Conservation (phyloP, 2,329 filamentous ascomycete species). For the Fusarium tanahbumbuense region DNA sequence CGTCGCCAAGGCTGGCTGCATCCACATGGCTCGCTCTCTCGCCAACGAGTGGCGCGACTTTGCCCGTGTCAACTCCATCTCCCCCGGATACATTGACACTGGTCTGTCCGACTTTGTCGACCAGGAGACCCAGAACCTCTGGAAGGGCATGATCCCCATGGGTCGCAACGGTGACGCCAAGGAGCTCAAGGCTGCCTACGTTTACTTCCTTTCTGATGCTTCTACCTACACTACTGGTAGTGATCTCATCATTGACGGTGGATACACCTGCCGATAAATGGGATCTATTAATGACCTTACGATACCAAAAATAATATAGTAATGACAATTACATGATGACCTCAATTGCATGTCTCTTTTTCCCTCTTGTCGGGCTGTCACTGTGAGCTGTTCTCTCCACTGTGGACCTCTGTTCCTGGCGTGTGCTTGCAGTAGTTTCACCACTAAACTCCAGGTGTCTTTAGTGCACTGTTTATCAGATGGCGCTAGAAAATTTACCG, state of each 20-base stretch:
- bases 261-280: slow-evolving; percentile 65
- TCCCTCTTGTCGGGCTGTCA: too few relatives aligned
- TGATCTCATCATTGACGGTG: slow-evolving; percentile 78
- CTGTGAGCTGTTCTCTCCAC: background rate
- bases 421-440: slow-evolving; percentile 13
- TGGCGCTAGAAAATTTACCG: slow-evolving; percentile 18
- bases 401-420: slow-evolving; percentile 26
- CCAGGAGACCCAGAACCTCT: slow-evolving; percentile 74
- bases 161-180: slow-evolving; percentile 73
- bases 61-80: slow-evolving; percentile 73
- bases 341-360: background rate
- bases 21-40: slow-evolving; percentile 58
- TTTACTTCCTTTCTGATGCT: slow-evolving; percentile 81
- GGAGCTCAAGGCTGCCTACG: slow-evolving; percentile 81
- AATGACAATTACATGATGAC: slow-evolving; percentile 32
- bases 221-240: slow-evolving; percentile 79
- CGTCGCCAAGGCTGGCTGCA: slow-evolving; percentile 69
- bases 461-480: slow-evolving; percentile 15
- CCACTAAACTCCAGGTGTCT: background rate
- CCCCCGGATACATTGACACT: slow-evolving; percentile 75
- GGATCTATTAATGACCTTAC: slow-evolving; percentile 20
- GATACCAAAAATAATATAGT: slow-evolving; percentile 30
- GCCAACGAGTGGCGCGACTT: slow-evolving; percentile 77
- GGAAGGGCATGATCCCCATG: slow-evolving; percentile 81
- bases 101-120: slow-evolving; percentile 76